Conservation (phyloP, 2,329 filamentous ascomycete genomes). For the Stylonectria norvegica region DNA sequence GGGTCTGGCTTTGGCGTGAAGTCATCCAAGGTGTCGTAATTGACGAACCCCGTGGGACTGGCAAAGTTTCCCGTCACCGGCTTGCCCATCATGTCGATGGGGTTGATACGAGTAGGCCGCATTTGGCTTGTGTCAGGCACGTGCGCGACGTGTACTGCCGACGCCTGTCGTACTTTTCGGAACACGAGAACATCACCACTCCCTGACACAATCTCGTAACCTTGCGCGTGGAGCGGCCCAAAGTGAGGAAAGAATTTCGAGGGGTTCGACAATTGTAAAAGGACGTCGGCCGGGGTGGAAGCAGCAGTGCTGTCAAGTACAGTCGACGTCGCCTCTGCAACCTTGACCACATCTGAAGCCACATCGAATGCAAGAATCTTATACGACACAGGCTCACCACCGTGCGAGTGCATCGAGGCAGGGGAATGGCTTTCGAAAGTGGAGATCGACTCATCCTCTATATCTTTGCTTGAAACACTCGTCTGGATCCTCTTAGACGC, state of each 20-base stretch:
- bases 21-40: slow-evolving; percentile 47
- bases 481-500: slow-evolving; percentile 47
- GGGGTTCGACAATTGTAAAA: slow-evolving; percentile 59
- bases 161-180: slow-evolving; percentile 49
- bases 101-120: slow-evolving; percentile 42
- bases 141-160: slow-evolving; percentile 11
- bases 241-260: slow-evolving; percentile 65
- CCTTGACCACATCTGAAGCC: slow-evolving; percentile 52
- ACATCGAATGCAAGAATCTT: slow-evolving; percentile 66
- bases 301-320: slow-evolving; percentile 47
- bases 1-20: slow-evolving; percentile 30
- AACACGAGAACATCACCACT: slow-evolving; percentile 63
- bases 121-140: background rate
- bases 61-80: slow-evolving; percentile 55
- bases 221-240: slow-evolving; percentile 53
- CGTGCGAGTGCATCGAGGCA: slow-evolving; percentile 3
- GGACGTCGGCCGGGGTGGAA: slow-evolving; percentile 56
- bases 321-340: slow-evolving; percentile 58
- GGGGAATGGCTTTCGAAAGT: slow-evolving; percentile 34
- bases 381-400: slow-evolving; percentile 38
- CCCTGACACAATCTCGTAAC: slow-evolving; percentile 65
- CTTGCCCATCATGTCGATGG: slow-evolving; percentile 55
- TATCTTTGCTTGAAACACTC: slow-evolving; percentile 44
- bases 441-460: slow-evolving; percentile 33
- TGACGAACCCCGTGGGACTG: slow-evolving; percentile 63